phyloP scores from a whole-genome alignment of 805 yeast species.

The Wickerhamomyces canadensis region DNA sequence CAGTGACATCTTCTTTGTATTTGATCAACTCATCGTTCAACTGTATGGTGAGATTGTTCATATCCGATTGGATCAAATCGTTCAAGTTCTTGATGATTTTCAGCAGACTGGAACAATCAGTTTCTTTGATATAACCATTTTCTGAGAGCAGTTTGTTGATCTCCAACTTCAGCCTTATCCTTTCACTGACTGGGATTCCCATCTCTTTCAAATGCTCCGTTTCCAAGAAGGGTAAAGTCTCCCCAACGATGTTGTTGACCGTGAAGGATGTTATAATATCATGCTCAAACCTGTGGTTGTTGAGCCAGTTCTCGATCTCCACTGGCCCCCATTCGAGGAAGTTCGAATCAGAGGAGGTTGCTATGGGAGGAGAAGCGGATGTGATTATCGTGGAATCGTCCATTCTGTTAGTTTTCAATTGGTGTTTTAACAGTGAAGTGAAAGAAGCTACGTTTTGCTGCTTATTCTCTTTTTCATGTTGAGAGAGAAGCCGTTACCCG shows the following conservation, averaged over 20 bases:
- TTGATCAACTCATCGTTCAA: slow-evolving; percentile 14
- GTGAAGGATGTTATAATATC: slow-evolving; percentile 30
- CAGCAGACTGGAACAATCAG: too few species aligned
- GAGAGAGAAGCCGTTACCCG: too few species aligned
- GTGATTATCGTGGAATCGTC: slow-evolving; percentile 2
- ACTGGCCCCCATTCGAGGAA: slow-evolving; percentile 20
- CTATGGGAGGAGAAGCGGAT: slow-evolving; percentile 1
- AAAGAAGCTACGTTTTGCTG: too few species aligned
- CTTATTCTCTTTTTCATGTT: too few species aligned
- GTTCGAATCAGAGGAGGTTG: not conserved
- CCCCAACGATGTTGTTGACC: slow-evolving; percentile 65
- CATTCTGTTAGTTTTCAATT: too few species aligned
- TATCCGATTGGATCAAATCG: slow-evolving; percentile 9
- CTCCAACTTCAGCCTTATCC: slow-evolving; percentile 56
- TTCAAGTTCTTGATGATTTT: too few species aligned
- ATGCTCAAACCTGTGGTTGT: slow-evolving; percentile 11
- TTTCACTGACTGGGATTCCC: slow-evolving; percentile 51
- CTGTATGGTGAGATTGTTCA: slow-evolving; percentile 6
- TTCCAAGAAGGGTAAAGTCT: slow-evolving; percentile 60
- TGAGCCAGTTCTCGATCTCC: slow-evolving; percentile 23
- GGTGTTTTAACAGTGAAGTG: too few species aligned
- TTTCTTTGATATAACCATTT: slow-evolving; percentile 7
- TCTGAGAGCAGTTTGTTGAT: slow-evolving; percentile 44
- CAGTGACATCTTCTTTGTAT: slow-evolving; percentile 12
- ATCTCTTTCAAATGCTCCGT: slow-evolving; percentile 70